phyloP scores from a whole-genome alignment of 2,329 filamentous ascomycete species.

The Purpureocillium lavendulum region DNA sequence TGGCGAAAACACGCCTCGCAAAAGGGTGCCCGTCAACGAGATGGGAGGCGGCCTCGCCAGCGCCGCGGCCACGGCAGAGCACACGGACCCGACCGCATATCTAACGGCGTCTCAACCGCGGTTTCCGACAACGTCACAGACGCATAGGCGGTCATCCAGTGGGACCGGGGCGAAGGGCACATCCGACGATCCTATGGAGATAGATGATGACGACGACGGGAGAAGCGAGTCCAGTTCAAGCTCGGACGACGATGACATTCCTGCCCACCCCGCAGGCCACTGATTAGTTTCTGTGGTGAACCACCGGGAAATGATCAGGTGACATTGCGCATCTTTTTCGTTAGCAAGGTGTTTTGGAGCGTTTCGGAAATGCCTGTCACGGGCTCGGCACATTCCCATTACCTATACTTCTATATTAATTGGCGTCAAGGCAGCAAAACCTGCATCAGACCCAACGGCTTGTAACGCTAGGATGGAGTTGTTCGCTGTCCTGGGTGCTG shows the following conservation, averaged over 20 bases:
- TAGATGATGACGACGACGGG: constrained; percentile 5
- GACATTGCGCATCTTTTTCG: too few species aligned
- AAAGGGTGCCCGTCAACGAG: constrained; percentile 16
- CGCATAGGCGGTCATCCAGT: not conserved
- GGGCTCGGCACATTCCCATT: too few species aligned
- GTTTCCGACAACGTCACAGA: constrained; percentile 3
- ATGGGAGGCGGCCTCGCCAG: constrained; percentile 27
- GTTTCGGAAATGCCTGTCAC: too few species aligned
- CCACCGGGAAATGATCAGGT: too few species aligned
- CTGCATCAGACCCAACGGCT: too few species aligned
- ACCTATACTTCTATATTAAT: too few species aligned
- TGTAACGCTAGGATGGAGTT: too few species aligned
- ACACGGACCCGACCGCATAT: constrained; percentile 24
- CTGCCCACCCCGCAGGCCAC: constrained; percentile 8
- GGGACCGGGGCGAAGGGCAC: constrained; percentile 7
- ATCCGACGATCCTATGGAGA: constrained; percentile 16
- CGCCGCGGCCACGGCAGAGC: constrained; percentile 25
- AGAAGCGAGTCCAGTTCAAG: constrained; percentile 3
- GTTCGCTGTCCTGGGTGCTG: too few species aligned
- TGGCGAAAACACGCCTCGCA: constrained; percentile 14
- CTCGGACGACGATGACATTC: constrained; percentile 17
- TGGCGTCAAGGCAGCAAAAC: too few species aligned
- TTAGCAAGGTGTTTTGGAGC: too few species aligned
- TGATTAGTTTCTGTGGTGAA: too few species aligned
- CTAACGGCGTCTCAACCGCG: constrained; percentile 14